Evolutionary conservation across 306 rosid species (phyloP).

Genomic region (Vigna mungo): DNA sequence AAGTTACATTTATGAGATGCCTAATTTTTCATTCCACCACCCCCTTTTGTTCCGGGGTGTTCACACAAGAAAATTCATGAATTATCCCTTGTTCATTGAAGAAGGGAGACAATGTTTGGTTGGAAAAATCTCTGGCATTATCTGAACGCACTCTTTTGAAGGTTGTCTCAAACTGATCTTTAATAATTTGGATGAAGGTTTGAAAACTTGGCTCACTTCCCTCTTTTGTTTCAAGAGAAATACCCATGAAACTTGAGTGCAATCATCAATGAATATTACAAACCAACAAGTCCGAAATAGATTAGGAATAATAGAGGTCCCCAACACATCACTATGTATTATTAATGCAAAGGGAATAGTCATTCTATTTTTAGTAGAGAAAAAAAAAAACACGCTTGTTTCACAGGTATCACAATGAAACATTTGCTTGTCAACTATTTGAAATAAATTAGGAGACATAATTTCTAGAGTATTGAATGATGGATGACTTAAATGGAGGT

Average conservation of each 20-base stretch:
- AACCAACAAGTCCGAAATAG: no score
- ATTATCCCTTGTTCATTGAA: neutral
- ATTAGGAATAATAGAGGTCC: no score
- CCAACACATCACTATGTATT: no score
- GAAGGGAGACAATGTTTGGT: neutral
- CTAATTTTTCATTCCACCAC: no score
- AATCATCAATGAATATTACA: no score
- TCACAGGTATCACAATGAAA: neutral
- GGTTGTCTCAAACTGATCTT: neutral
- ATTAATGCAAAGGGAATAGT: neutral
- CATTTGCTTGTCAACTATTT: neutral
- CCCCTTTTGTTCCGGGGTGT: no score
- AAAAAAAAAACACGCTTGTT: neutral
- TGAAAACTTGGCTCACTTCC: neutral
- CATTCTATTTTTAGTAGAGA: neutral
- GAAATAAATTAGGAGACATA: neutral
- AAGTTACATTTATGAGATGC: no score
- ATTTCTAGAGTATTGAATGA: neutral
- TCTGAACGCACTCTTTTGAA: neutral
- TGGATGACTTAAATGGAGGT: neutral
- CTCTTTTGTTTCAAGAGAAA: neutral
- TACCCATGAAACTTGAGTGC: no score
- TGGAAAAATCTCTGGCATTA: neutral
- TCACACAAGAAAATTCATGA: no score
- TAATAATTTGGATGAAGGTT: neutral